Evolutionary conservation across 345 rosid genomes (phyloP).

Genomic region (Linum tenue): DNA sequence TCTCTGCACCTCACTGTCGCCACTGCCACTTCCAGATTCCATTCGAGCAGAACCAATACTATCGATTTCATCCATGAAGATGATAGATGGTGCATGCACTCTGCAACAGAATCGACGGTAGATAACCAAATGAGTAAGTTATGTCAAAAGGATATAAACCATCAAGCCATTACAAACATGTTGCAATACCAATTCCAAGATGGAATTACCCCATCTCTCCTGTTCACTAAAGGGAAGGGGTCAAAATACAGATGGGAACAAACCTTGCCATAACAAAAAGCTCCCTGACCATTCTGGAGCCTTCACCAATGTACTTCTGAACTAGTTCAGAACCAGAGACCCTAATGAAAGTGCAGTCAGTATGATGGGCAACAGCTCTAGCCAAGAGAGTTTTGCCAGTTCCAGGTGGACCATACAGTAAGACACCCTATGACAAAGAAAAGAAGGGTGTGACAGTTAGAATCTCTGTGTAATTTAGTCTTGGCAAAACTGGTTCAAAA

Average conservation of each 20-base stretch:
- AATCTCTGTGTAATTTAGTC: not conserved
- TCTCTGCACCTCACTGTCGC: slow-evolving; percentile 94
- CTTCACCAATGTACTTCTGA: slow-evolving; percentile 22
- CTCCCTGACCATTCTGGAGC: slow-evolving; percentile 98
- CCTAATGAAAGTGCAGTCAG: slow-evolving; percentile 43
- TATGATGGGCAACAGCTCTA: slow-evolving; percentile 87
- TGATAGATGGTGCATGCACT: slow-evolving; percentile 45
- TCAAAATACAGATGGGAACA: too few relatives aligned
- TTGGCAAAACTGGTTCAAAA: not conserved
- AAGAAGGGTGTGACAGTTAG: not conserved
- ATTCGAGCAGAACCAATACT: too few relatives aligned
- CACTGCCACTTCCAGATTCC: slow-evolving; percentile 39
- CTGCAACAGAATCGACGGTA: slow-evolving; percentile 21
- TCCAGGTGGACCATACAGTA: slow-evolving; percentile 34
- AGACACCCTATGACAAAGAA: slow-evolving; percentile 56
- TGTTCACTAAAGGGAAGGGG: too few relatives aligned
- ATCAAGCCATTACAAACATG: too few relatives aligned
- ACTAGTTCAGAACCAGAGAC: slow-evolving; percentile 97
- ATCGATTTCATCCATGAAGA: too few relatives aligned
- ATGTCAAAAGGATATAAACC: too few relatives aligned
- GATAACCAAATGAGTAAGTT: slow-evolving; percentile 1
- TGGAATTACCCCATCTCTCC: not conserved
- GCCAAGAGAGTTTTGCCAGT: slow-evolving; percentile 84
- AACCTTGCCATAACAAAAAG: slow-evolving; percentile 99
- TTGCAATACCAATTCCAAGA: not conserved